Evolutionary conservation across 2,329 filamentous ascomycete genomes (phyloP).

Genomic region (Pyrenochaeta sp.): DNA sequence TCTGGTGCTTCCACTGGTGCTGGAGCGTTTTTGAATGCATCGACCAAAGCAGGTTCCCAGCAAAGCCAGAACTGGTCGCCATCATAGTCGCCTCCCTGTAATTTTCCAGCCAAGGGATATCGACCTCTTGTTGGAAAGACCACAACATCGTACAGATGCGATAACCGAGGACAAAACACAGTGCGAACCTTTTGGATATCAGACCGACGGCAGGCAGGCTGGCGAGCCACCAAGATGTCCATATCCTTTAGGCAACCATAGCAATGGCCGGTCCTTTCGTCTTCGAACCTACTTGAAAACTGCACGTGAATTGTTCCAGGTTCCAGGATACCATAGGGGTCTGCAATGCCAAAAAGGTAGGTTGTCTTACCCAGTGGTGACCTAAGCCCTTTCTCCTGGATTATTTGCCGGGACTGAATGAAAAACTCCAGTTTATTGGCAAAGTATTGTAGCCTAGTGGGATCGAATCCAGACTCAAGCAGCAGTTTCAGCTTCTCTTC

Average conservation of each 20-base stretch:
- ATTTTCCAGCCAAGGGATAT: slow-evolving; percentile 69
- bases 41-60: slow-evolving; percentile 72
- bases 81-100: slow-evolving; percentile 84
- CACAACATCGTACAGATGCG: slow-evolving; percentile 77
- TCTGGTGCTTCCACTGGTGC: slow-evolving; percentile 57
- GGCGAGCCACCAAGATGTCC: slow-evolving; percentile 72
- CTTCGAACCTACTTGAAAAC: slow-evolving; percentile 68
- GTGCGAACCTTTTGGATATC: slow-evolving; percentile 71
- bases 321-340: slow-evolving; percentile 67
- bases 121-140: slow-evolving; percentile 74
- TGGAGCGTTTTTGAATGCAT: slow-evolving; percentile 70
- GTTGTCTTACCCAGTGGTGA: slow-evolving; percentile 69
- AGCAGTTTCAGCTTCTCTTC: slow-evolving; percentile 39
- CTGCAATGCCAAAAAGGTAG: slow-evolving; percentile 71
- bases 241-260: slow-evolving; percentile 63
- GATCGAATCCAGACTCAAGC: slow-evolving; percentile 63
- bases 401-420: slow-evolving; percentile 61
- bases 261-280: slow-evolving; percentile 61
- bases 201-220: slow-evolving; percentile 72
- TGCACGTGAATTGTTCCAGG: slow-evolving; percentile 73
- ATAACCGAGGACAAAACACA: slow-evolving; percentile 64
- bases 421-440: slow-evolving; percentile 57
- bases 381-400: slow-evolving; percentile 64
- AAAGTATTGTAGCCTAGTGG: slow-evolving; percentile 57
- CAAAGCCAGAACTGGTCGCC: slow-evolving; percentile 80